Base-by-base conservation (phyloP, 1,139 yeast genomes). In the Saccharomyces hybrid region DNA sequence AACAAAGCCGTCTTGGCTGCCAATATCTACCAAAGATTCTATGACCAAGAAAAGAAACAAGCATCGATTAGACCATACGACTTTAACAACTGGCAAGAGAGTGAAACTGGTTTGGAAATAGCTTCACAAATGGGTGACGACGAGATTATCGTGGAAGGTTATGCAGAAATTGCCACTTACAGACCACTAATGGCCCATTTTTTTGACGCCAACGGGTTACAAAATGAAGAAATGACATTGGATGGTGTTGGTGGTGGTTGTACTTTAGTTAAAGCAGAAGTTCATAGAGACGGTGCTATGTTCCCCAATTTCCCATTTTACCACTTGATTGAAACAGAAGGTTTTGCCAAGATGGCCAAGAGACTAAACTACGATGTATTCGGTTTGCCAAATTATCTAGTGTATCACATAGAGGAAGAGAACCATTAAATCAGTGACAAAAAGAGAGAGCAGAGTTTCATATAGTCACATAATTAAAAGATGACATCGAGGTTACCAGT, bases 211-310 rank as follows among this genome's bases (percentile, higher is more conserved):
- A 74, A 76, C 6, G 93, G 86, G 24, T 84, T 84, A 58, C 60
- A 66, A 12, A 75, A 77, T 58, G 78, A 83, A 3, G 86, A 82
- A 67, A 85, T 91, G 86, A 81, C 82, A 42, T 77, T 93, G 58
- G 99, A 93, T 71, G 99, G 99, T 70, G 98, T 93, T 56, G 99
- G 99, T 55, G 98, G 93, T 58, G 96, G 98, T 31, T 96, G 97
- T 48, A 84, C 95, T 41, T 71, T 93, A 73, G 99, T 93, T 38
- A 89, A 91, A 70, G 96, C 98, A 8, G 97, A 90, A 63, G 99
- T 93, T 55, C 99, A 93, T 73, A 81, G 99, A 70, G 99, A 93
- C 70, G 99, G 99, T 53, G 98, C 98, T 55, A 91, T 91, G 97
- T 93, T 93, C 81, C 99, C 99, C 19, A 88, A 95, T 46, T 93